Conservation (phyloP, 2,329 filamentous ascomycete species). For the Orbilia javanica region DNA sequence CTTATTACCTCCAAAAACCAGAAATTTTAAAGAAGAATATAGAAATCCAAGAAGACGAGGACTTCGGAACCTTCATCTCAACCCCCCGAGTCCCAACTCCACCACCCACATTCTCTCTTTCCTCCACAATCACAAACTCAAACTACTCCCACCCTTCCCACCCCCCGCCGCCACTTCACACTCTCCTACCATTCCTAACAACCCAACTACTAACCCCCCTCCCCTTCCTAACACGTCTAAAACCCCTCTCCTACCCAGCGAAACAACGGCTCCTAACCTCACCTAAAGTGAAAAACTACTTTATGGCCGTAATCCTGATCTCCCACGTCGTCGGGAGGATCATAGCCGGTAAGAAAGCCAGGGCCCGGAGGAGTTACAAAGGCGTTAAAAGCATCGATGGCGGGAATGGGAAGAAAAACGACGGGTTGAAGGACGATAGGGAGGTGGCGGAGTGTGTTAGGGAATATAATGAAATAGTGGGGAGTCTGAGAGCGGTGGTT, state of each 20-base stretch:
- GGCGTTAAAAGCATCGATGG: neutral
- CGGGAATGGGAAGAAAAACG: conserved; percentile 8
- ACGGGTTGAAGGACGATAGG: conserved; percentile 60
- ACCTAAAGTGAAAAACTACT: conserved; percentile 53
- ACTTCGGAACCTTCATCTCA: conserved; percentile 61
- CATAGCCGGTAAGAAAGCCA: conserved; percentile 48
- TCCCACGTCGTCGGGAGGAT: conserved; percentile 60
- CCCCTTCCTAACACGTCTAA: conserved; percentile 60
- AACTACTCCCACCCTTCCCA: conserved; percentile 45
- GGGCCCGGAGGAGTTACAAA: conserved; percentile 42
- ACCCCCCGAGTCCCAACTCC: conserved; percentile 56
- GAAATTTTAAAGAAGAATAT: neutral
- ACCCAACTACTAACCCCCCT: conserved; percentile 59
- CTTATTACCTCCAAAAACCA: neutral
- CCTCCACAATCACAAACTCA: neutral
- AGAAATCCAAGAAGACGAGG: conserved; percentile 55
- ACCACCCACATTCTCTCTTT: conserved; percentile 36
- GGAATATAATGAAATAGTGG: conserved; percentile 60
- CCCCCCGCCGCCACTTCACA: conserved; percentile 56
- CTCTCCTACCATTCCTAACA: conserved; percentile 60
- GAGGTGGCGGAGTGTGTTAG: conserved; percentile 60
- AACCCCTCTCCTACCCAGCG: conserved; percentile 61
- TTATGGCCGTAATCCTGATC: conserved; percentile 59
- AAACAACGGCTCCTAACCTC: conserved; percentile 60
- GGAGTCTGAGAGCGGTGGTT: conserved; percentile 60